Percentiles rank a stretch among this genome's conserved stretches.
Evolutionary conservation across 495 filamentous ascomycete genomes (phyloP).

Genomic region (Hypoxylon fuscum): DNA sequence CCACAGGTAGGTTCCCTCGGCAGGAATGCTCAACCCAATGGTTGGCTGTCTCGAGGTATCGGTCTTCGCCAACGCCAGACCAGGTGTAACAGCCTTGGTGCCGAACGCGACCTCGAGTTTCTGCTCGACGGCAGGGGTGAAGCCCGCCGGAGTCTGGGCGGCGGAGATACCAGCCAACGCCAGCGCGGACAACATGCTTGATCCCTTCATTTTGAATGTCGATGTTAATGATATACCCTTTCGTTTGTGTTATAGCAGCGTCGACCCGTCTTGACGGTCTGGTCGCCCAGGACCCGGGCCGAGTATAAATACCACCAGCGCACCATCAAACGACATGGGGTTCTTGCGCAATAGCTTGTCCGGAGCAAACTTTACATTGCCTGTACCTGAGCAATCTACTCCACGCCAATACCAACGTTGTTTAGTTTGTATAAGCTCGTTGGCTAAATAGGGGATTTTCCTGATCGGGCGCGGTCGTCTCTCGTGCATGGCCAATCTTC

Average conservation of each 20-base stretch:
- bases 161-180: slow-evolving; percentile 34
- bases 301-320: slow-evolving; percentile 28
- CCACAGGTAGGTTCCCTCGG: slow-evolving; percentile 54
- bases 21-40: slow-evolving; percentile 49
- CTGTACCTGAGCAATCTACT: slow-evolving; percentile 26
- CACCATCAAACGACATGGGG: not conserved
- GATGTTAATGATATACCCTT: not conserved
- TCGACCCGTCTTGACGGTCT: slow-evolving; percentile 1
- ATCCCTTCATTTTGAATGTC: slow-evolving; percentile 37
- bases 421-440: slow-evolving; percentile 29
- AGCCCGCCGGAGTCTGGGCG: slow-evolving; percentile 56
- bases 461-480: slow-evolving; percentile 31
- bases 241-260: not conserved
- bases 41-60: slow-evolving; percentile 52
- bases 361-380: slow-evolving; percentile 26
- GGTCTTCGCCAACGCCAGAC: slow-evolving; percentile 50
- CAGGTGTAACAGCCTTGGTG: slow-evolving; percentile 50
- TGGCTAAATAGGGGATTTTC: slow-evolving; percentile 41
- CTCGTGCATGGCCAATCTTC: slow-evolving; percentile 28
- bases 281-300: slow-evolving; percentile 8
- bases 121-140: slow-evolving; percentile 48
- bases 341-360: slow-evolving; percentile 25
- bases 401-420: slow-evolving; percentile 12
- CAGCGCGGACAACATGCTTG: slow-evolving; percentile 31
- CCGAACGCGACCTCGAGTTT: slow-evolving; percentile 57